Percentiles rank a stretch among this genome's conserved stretches.
phyloP scores from a whole-genome alignment of 2,329 filamentous ascomycete species.

The Talaromyces sp. region DNA sequence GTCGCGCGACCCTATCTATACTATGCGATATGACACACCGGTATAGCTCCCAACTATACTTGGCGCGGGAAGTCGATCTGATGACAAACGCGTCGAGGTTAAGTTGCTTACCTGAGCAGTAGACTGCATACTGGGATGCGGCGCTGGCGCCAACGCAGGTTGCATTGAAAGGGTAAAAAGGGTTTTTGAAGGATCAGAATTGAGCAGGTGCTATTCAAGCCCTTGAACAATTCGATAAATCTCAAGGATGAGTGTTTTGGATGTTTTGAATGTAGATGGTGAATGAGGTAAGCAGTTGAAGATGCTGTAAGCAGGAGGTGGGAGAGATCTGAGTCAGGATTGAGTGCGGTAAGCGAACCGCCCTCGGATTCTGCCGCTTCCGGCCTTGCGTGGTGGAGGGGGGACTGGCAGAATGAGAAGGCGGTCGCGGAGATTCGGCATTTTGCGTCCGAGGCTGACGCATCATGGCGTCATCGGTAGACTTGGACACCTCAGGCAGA shows the following conservation, averaged over 20 bases:
- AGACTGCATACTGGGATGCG: slow-evolving; percentile 52
- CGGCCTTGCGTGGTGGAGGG: not conserved
- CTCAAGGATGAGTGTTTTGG: slow-evolving; percentile 13
- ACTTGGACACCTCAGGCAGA: too few relatives aligned
- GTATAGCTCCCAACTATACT: slow-evolving; percentile 12
- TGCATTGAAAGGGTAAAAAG: slow-evolving; percentile 40
- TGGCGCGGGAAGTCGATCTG: slow-evolving; percentile 26
- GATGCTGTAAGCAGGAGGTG: slow-evolving; percentile 41
- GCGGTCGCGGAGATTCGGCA: too few relatives aligned
- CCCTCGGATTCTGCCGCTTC: not conserved
- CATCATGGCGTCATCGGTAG: too few relatives aligned
- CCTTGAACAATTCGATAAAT: slow-evolving; percentile 4
- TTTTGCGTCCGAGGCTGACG: too few relatives aligned
- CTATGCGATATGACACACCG: not conserved
- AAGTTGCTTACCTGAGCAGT: slow-evolving; percentile 58
- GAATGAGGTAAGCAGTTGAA: slow-evolving; percentile 29
- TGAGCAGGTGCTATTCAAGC: not conserved
- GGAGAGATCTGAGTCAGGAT: slow-evolving; percentile 11
- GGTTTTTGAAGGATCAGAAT: slow-evolving; percentile 6
- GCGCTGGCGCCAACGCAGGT: slow-evolving; percentile 52
- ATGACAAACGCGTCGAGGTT: slow-evolving; percentile 41
- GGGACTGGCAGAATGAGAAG: not conserved
- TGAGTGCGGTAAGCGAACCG: slow-evolving; percentile 2
- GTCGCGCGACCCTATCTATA: not conserved
- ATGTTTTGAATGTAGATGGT: slow-evolving; percentile 21